A percentile compares a stretch with the other conserved stretches of the same genome.
Conservation (phyloP, 805 yeast genomes). For the Candida piceae region DNA sequence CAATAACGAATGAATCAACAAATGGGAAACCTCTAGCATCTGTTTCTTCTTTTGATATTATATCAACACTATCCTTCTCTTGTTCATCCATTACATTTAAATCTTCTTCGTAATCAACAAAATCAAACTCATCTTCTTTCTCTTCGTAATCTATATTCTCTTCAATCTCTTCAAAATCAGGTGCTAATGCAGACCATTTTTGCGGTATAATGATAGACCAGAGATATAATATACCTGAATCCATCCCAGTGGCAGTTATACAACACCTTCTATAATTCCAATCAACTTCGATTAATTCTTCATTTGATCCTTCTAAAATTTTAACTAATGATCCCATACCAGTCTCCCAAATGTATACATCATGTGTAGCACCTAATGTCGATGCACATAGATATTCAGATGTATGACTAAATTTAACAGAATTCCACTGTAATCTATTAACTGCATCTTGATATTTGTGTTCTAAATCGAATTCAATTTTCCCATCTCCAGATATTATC, state of each 20-base stretch:
- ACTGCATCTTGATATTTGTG: constrained; percentile 89
- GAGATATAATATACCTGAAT: constrained; percentile 72
- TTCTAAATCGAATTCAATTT: constrained; percentile 50
- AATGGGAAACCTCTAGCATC: constrained; percentile 73
- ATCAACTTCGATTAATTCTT: constrained; percentile 78
- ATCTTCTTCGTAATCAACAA: constrained; percentile 61
- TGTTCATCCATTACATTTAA: constrained; percentile 59
- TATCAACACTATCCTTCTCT: constrained; percentile 59
- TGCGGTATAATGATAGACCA: constrained; percentile 85
- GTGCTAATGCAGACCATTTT: constrained; percentile 95
- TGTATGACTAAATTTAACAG: constrained; percentile 66
- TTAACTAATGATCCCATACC: constrained; percentile 81
- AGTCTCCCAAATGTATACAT: constrained; percentile 90
- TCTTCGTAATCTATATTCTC: constrained; percentile 87
- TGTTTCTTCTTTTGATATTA: constrained; percentile 52
- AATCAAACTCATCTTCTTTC: constrained; percentile 87
- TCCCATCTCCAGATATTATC: not conserved
- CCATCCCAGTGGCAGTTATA: constrained; percentile 80
- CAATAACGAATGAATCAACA: constrained; percentile 52
- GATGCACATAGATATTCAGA: constrained; percentile 87
- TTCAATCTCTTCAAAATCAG: constrained; percentile 92
- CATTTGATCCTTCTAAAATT: constrained; percentile 86
- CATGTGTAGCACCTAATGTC: constrained; percentile 83
- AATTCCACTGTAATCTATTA: constrained; percentile 83
- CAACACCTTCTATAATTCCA: constrained; percentile 78